Percentiles rank a stretch among this genome's conserved stretches.
phyloP scores from a whole-genome alignment of 768 basidiomycete species.

The Boletus fagicola region DNA sequence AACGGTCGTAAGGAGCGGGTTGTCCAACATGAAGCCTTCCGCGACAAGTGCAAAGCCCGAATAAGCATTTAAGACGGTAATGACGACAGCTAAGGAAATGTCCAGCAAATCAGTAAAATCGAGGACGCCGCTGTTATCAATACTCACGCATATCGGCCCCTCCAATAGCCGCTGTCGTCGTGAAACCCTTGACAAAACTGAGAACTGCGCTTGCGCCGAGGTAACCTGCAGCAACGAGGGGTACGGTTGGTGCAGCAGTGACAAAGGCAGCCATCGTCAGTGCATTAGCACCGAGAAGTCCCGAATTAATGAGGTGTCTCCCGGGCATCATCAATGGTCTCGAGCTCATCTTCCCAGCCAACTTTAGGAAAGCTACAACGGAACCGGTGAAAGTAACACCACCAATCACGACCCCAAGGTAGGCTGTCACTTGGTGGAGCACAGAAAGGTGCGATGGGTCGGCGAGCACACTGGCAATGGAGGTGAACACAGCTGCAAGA shows the following conservation, averaged over 20 bases:
- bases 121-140: neutral
- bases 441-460: constrained; percentile 66
- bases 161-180: constrained; percentile 88
- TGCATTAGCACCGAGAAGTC: constrained; percentile 70
- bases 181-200: constrained; percentile 84
- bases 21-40: constrained; percentile 91
- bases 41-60: constrained; percentile 90
- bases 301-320: constrained; percentile 71
- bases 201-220: constrained; percentile 69
- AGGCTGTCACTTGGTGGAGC: constrained; percentile 80
- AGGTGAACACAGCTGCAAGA: constrained; percentile 84
- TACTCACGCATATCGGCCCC: constrained; percentile 90
- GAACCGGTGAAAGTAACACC: constrained; percentile 90
- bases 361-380: constrained; percentile 84
- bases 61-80: constrained; percentile 88
- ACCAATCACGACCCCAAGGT: constrained; percentile 83
- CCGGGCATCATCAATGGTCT: constrained; percentile 70
- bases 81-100: constrained; percentile 67
- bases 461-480: constrained; percentile 75
- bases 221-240: constrained; percentile 74
- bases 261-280: constrained; percentile 78
- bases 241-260: constrained; percentile 63
- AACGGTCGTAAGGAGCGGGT: constrained; percentile 77
- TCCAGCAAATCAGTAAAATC: constrained; percentile 4
- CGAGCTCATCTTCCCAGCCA: constrained; percentile 79